phyloP scores from a whole-genome alignment of 805 yeast genomes.

The Jamesozyma spencerorum region DNA sequence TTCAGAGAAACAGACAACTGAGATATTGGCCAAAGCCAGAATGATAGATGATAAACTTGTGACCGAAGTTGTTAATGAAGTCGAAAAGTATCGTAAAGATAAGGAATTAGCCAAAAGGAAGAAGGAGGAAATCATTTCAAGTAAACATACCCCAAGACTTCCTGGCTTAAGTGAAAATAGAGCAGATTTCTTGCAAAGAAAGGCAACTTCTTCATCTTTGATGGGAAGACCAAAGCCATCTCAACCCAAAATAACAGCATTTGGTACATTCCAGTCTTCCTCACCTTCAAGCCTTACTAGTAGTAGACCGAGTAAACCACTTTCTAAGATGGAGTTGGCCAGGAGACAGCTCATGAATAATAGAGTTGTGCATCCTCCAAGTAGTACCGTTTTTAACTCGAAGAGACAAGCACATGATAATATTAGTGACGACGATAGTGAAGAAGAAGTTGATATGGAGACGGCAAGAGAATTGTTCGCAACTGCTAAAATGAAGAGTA shows the following conservation, averaged over 20 bases:
- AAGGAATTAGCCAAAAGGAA: conserved; percentile 15
- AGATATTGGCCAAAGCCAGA: conserved; percentile 53
- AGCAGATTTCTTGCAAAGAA: conserved; percentile 28
- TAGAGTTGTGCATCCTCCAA: conserved; percentile 38
- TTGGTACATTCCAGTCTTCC: conserved; percentile 30
- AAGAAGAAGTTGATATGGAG: conserved; percentile 34
- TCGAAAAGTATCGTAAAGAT: conserved; percentile 31
- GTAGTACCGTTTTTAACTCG: conserved; percentile 42
- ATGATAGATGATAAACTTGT: conserved; percentile 46
- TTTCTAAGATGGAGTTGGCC: conserved; percentile 32
- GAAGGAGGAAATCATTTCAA: background rate
- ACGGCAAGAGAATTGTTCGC: conserved; percentile 31
- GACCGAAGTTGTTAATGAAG: conserved; percentile 38
- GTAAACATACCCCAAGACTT: background rate
- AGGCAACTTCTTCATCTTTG: conserved; percentile 24
- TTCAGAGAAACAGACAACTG: conserved; percentile 54
- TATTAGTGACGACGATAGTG: conserved; percentile 29
- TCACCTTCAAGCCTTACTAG: conserved; percentile 17
- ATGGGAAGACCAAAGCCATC: conserved; percentile 23
- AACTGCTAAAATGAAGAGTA: conserved; percentile 24
- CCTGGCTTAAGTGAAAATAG: conserved; percentile 15
- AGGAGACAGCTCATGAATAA: conserved; percentile 26
- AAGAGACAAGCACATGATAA: conserved; percentile 20
- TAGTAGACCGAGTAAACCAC: conserved; percentile 22
- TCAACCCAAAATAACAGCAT: conserved; percentile 33